A percentile compares a stretch with the other conserved stretches of the same genome.
Evolutionary conservation across 768 basidiomycete species (phyloP).

Genomic region (Dictyophora rubrovolvata): DNA sequence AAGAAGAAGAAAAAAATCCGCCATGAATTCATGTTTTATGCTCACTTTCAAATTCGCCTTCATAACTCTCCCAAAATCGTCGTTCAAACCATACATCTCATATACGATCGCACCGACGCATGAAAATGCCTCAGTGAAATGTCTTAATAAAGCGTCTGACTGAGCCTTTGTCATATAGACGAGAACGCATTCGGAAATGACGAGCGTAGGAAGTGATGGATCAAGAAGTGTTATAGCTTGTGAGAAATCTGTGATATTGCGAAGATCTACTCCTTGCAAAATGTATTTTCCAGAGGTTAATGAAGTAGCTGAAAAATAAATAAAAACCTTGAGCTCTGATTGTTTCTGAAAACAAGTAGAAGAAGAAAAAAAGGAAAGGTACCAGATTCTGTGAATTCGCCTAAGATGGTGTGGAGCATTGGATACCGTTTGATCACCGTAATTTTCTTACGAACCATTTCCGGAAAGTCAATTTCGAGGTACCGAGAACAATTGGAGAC

Average conservation of each 20-base stretch:
- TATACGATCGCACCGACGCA: conserved; percentile 57
- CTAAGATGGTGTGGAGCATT: conserved; percentile 42
- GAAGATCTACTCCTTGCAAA: conserved; percentile 71
- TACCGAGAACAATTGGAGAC: conserved; percentile 45
- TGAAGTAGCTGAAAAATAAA: conserved; percentile 42
- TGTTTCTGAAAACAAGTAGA: background rate
- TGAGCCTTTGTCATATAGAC: conserved; percentile 68
- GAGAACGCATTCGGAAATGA: conserved; percentile 89
- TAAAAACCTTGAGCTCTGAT: conserved; percentile 3
- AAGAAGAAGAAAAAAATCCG: background rate
- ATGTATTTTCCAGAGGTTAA: conserved; percentile 51
- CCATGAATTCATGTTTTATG: conserved; percentile 1
- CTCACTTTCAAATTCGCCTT: conserved; percentile 70
- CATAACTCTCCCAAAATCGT: conserved; percentile 92
- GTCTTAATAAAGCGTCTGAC: conserved; percentile 51
- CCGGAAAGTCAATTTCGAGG: conserved; percentile 86
- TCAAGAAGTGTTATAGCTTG: conserved; percentile 32
- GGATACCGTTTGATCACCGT: conserved; percentile 66
- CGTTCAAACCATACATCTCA: conserved; percentile 87
- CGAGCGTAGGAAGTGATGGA: conserved; percentile 59
- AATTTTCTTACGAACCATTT: conserved; percentile 74
- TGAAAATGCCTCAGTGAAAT: conserved; percentile 57
- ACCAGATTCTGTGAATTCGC: conserved; percentile 30
- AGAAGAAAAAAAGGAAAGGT: background rate
- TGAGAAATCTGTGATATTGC: conserved; percentile 36